phyloP scores from a whole-genome alignment of 148 eudicot genomes.

The Amaranthus cruentus region DNA sequence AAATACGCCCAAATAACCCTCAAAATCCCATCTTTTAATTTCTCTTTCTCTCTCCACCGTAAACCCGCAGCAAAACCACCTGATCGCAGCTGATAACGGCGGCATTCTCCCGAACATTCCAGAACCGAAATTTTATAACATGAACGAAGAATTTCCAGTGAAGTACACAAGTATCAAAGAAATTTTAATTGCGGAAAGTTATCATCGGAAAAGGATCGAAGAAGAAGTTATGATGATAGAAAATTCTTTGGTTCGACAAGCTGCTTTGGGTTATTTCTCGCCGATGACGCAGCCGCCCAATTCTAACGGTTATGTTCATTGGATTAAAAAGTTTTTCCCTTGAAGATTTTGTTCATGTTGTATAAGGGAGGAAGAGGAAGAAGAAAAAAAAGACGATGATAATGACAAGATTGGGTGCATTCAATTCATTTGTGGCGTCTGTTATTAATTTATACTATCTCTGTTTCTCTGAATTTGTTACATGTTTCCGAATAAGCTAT shows the following conservation, averaged over 20 bases:
- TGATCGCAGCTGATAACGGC: too few species aligned
- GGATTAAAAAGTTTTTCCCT: not conserved
- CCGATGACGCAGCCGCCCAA: conserved; percentile 7
- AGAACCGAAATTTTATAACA: not conserved
- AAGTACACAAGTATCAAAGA: conserved; percentile 2
- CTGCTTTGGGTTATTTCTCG: conserved; percentile 24
- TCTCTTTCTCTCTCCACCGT: too few species aligned
- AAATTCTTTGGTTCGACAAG: conserved; percentile 22
- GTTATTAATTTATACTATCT: too few species aligned
- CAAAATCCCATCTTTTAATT: too few species aligned
- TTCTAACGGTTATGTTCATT: not conserved
- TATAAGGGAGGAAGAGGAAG: not conserved
- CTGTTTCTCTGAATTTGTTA: too few species aligned
- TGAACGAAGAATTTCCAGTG: not conserved
- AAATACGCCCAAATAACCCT: too few species aligned
- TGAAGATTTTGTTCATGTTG: not conserved
- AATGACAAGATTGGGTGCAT: not conserved
- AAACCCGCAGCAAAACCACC: too few species aligned
- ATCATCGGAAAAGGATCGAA: not conserved
- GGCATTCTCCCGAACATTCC: too few species aligned
- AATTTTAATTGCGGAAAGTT: not conserved
- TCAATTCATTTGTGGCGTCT: too few species aligned
- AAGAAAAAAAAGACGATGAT: not conserved
- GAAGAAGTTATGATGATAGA: conserved; percentile 11
- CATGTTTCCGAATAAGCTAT: too few species aligned